Conservation (phyloP, 306 rosid genomes). For the Cucumis cinereus region DNA sequence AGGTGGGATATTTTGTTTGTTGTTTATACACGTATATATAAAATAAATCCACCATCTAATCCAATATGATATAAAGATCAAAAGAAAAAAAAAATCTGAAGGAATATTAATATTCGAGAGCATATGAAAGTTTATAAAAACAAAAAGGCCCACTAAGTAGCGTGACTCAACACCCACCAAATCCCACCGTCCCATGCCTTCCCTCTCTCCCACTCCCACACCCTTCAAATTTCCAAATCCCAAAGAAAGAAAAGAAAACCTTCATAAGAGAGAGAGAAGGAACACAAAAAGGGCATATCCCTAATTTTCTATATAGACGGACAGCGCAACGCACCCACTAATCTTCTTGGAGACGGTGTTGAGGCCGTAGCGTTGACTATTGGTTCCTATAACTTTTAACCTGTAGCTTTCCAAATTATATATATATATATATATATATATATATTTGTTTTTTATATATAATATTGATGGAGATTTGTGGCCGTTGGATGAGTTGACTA, state of each 20-base stretch:
- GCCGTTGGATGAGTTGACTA: conserved; percentile 24
- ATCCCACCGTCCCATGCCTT: conserved; percentile 18
- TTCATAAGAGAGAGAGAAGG: background rate
- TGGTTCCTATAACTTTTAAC: background rate
- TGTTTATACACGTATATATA: background rate
- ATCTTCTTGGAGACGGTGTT: conserved; percentile 22
- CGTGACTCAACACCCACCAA: conserved; percentile 24
- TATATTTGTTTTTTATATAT: background rate
- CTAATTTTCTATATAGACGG: conserved; percentile 13
- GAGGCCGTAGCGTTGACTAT: conserved; percentile 18
- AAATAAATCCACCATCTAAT: conserved; percentile 13
- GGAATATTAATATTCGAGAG: conserved; percentile 4
- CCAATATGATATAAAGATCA: background rate
- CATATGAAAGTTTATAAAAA: conserved; percentile 1
- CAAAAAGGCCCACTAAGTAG: conserved; percentile 10
- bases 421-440: background rate
- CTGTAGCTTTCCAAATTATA: background rate
- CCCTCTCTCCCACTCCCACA: background rate
- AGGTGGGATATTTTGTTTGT: conserved; percentile 10
- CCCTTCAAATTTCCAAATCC: background rate
- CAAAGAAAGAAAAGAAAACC: background rate
- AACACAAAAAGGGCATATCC: background rate
- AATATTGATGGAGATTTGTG: background rate
- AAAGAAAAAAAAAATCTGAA: background rate
- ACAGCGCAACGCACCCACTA: conserved; percentile 15